phyloP scores from a whole-genome alignment of 495 filamentous ascomycete genomes.

The Penicillium verhagenii region DNA sequence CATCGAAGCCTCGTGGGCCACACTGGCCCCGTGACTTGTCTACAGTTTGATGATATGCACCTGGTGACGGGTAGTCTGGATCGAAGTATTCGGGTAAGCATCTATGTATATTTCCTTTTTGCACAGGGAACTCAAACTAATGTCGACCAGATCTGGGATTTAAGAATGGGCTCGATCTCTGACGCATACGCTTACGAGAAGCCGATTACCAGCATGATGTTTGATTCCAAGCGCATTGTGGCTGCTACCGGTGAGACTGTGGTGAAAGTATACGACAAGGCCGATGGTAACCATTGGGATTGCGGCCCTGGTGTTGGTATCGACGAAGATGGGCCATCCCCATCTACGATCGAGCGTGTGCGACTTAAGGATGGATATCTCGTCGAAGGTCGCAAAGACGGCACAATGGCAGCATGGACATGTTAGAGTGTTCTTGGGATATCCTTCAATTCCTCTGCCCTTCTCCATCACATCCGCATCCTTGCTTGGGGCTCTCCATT shows the following conservation, averaged over 20 bases:
- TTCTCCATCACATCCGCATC: conserved; percentile 8
- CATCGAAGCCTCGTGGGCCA: conserved; percentile 95
- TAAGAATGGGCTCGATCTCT: conserved; percentile 91
- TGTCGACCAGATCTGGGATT: conserved; percentile 85
- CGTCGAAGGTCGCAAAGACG: conserved; percentile 85
- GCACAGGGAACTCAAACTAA: conserved; percentile 7
- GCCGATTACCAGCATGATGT: conserved; percentile 96
- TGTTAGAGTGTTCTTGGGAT: conserved; percentile 51
- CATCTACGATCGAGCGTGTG: conserved; percentile 79
- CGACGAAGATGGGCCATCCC: conserved; percentile 57
- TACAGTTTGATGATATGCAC: conserved; percentile 97
- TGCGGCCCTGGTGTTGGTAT: conserved; percentile 78
- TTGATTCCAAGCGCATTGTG: conserved; percentile 87
- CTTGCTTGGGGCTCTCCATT: conserved; percentile 8
- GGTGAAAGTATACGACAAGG: conserved; percentile 97
- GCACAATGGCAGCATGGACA: conserved; percentile 88
- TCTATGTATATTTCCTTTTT: neutral
- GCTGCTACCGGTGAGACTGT: conserved; percentile 88
- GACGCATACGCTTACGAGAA: conserved; percentile 96
- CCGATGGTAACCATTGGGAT: conserved; percentile 93
- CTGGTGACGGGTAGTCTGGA: conserved; percentile 93
- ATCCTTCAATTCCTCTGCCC: neutral
- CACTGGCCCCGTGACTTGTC: conserved; percentile 89
- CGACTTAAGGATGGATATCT: conserved; percentile 93
- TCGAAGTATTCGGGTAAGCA: conserved; percentile 86